Base-by-base conservation (phyloP, 2,329 filamentous ascomycete genomes). In the Sphaerulina vaccinii region DNA sequence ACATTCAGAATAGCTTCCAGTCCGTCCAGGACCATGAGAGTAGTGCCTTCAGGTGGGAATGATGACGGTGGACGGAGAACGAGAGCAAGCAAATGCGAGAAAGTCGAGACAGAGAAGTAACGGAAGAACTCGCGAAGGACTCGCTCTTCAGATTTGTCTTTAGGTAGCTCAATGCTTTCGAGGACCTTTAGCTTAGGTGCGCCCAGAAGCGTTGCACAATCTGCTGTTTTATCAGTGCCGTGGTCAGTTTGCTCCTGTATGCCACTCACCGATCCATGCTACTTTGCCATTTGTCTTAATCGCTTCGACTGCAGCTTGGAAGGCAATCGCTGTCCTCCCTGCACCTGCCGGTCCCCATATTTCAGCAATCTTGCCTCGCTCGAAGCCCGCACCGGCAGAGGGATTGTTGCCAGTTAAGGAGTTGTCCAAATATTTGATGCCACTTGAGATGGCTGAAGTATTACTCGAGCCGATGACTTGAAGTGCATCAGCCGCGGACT, bases 281-380 rank as follows among this genome's bases (percentile, higher is more conserved):
- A 91, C 89, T 56, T 76, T 75, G 33, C 80, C 73, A 40, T 82
- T 81, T 54, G 78, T 74, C 46, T 71, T 72, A 43, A 95, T 70
- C 15, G 83, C 82, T 67, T 80, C 83, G 10, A 80, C 79, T 6
- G 54, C 49, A 47, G 47, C 50, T 23, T 55, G 36, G 27, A 46
- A 18, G 87, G 85, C 87, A 61, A 96, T 75, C 10, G 86, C 79
- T 3, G 90, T 95, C 76, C 95, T 96, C 23, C 91, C 92, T 21
- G 82, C 82, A 1, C 90, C 91, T 7, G 89, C 86, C 9, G 91
- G 90, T 0, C 92, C 92, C 80, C 88, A 95, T 43, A 96, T 74
- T 70, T 97, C 92, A 3, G 87, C 88, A 36, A 96, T 78, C 68
- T 90, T 87, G 11, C 90, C 89, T 51, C 84, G 82, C 54, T 79